phyloP scores from a whole-genome alignment of 768 basidiomycete genomes.

The Leccinum imitatum region DNA sequence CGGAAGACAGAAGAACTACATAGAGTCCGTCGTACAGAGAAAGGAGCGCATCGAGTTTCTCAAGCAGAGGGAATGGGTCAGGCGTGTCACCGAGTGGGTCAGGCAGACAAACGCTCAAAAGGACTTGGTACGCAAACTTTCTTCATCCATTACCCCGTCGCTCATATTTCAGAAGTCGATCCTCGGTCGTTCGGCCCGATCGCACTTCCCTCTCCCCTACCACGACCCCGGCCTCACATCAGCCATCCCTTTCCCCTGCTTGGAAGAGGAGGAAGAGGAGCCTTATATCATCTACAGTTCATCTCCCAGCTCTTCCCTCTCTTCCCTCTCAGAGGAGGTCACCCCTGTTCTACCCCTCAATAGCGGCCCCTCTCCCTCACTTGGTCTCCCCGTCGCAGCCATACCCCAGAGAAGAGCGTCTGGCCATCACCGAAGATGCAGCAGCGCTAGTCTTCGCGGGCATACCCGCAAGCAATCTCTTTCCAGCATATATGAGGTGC shows the following conservation, averaged over 20 bases:
- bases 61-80: conserved; percentile 45
- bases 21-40: conserved; percentile 47
- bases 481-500: conserved; percentile 34
- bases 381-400: conserved; percentile 5
- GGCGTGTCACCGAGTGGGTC: conserved; percentile 39
- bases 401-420: conserved; percentile 18
- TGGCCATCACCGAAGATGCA: conserved; percentile 30
- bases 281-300: conserved; percentile 36
- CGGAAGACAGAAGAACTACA: conserved; percentile 44
- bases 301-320: conserved; percentile 33
- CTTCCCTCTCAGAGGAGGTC: conserved; percentile 32
- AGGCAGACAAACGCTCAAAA: conserved; percentile 32
- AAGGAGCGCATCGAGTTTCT: conserved; percentile 53
- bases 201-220: conserved; percentile 9
- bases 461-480: conserved; percentile 32
- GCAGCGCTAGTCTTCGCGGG: conserved; percentile 33
- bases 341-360: conserved; percentile 27
- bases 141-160: not conserved
- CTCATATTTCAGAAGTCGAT: conserved; percentile 12
- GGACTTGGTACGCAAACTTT: conserved; percentile 15
- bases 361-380: conserved; percentile 13
- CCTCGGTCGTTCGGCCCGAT: conserved; percentile 18
- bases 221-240: conserved; percentile 18
- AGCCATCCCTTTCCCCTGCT: conserved; percentile 24
- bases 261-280: conserved; percentile 33